These are phyloP conservation scores for Hypoxylon sp. DNA, from an alignment of 2,329 filamentous ascomycete genomes.

Conservation along the genomic window DNA sequence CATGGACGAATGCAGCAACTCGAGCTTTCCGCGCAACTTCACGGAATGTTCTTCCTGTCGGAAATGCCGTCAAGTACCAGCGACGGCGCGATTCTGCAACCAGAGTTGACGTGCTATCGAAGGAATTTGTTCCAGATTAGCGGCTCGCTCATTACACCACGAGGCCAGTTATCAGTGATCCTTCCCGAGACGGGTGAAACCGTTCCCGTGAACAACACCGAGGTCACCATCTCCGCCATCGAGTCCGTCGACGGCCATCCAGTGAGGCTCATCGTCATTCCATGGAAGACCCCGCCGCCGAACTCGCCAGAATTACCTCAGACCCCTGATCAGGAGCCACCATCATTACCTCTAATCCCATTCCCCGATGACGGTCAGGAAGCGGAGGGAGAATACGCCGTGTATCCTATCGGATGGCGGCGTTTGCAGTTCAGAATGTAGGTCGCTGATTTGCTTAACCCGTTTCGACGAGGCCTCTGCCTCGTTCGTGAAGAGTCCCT, in stretches of 20 bases:
- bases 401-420: slow-evolving; percentile 94
- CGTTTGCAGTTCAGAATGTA: slow-evolving; percentile 88
- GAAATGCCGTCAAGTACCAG: slow-evolving; percentile 74
- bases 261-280: slow-evolving; percentile 94
- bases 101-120: slow-evolving; percentile 93
- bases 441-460: slow-evolving; percentile 43
- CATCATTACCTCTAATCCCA: slow-evolving; percentile 77
- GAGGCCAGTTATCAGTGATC: slow-evolving; percentile 80
- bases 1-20: slow-evolving; percentile 68
- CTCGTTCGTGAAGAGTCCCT: slow-evolving; percentile 1
- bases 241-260: slow-evolving; percentile 93
- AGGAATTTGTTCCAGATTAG: slow-evolving; percentile 97
- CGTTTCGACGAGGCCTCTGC: slow-evolving; percentile 3
- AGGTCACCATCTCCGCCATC: slow-evolving; percentile 89
- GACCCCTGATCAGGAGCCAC: slow-evolving; percentile 81
- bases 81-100: slow-evolving; percentile 69
- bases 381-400: slow-evolving; percentile 80
- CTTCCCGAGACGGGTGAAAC: slow-evolving; percentile 81
- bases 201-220: slow-evolving; percentile 81
- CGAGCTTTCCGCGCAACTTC: slow-evolving; percentile 76
- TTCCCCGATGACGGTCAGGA: slow-evolving; percentile 68
- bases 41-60: slow-evolving; percentile 89
- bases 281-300: slow-evolving; percentile 94
- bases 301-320: slow-evolving; percentile 74
- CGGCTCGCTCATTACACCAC: slow-evolving; percentile 82